Percentiles rank a stretch among this genome's conserved stretches.
Evolutionary conservation across 768 basidiomycete species (phyloP).

Genomic region (Leucocoprinus leucothites): DNA sequence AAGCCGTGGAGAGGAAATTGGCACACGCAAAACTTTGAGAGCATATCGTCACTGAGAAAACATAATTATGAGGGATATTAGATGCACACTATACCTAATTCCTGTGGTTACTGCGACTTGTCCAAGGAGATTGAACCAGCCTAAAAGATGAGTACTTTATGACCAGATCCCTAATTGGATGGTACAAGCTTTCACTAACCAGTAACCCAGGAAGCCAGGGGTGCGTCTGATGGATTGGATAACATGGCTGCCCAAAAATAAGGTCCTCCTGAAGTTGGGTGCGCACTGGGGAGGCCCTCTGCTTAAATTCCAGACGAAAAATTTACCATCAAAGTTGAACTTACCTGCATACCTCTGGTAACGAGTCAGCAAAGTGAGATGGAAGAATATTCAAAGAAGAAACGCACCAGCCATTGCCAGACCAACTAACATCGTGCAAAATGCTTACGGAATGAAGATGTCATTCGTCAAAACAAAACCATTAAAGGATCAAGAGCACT

Average conservation of each 20-base stretch:
- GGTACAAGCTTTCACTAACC: constrained; percentile 26
- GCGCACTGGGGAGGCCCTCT: constrained; percentile 39
- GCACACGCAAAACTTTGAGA: constrained; percentile 56
- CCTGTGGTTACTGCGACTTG: constrained; percentile 79
- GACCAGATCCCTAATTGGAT: background rate
- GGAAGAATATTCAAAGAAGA: background rate
- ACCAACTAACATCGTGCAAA: constrained; percentile 70
- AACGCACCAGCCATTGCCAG: constrained; percentile 66
- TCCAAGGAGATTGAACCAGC: constrained; percentile 72
- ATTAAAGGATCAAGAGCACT: too few species aligned
- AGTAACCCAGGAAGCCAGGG: constrained; percentile 72
- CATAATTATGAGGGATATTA: constrained; percentile 23
- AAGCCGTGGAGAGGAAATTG: constrained; percentile 63
- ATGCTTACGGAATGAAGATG: constrained; percentile 31
- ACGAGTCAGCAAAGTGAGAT: background rate
- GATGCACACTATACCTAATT: constrained; percentile 52
- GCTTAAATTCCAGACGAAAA: too few species aligned
- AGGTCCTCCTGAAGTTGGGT: constrained; percentile 71
- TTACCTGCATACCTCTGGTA: constrained; percentile 47
- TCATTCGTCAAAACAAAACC: too few species aligned
- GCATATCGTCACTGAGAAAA: background rate
- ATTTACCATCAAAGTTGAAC: background rate
- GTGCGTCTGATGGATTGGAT: constrained; percentile 50
- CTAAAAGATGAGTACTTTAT: constrained; percentile 19
- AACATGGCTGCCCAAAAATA: constrained; percentile 85